Conservation (phyloP, 202 grass and related monocot genomes). For the Miscanthus sacchariflorus region DNA sequence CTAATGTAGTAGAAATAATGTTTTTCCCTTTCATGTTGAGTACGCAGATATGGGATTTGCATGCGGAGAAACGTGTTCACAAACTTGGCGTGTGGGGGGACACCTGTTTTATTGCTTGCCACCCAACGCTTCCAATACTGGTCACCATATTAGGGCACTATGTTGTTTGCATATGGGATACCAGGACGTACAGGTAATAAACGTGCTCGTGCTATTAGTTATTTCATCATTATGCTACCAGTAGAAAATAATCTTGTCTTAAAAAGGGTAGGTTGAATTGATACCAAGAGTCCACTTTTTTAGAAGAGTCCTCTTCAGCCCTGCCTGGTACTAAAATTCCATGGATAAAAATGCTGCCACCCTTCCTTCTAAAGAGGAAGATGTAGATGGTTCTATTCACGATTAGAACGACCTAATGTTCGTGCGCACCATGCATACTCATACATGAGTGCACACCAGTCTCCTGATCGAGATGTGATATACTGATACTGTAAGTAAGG, state of each 20-base stretch:
- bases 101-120: neutral
- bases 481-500: too few relatives aligned
- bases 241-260: neutral
- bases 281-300: neutral
- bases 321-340: neutral
- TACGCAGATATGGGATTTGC: neutral
- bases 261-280: neutral
- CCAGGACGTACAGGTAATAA: neutral
- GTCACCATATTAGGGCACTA: neutral
- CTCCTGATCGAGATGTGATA: too few relatives aligned
- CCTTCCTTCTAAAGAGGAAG: too few relatives aligned
- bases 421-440: too few relatives aligned
- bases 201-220: neutral
- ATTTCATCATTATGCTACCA: neutral
- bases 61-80: neutral
- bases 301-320: neutral
- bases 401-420: too few relatives aligned
- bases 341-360: too few relatives aligned
- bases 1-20: neutral
- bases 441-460: too few relatives aligned
- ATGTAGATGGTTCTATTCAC: too few relatives aligned
- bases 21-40: neutral
- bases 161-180: neutral
- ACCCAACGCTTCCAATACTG: neutral
- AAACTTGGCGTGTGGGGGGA: neutral